Evolutionary conservation across 176 grass and related monocot genomes (phyloP), one percentile per base, ranked within the genome.

Genomic region (Chrysopogon serrulatus): DNA sequence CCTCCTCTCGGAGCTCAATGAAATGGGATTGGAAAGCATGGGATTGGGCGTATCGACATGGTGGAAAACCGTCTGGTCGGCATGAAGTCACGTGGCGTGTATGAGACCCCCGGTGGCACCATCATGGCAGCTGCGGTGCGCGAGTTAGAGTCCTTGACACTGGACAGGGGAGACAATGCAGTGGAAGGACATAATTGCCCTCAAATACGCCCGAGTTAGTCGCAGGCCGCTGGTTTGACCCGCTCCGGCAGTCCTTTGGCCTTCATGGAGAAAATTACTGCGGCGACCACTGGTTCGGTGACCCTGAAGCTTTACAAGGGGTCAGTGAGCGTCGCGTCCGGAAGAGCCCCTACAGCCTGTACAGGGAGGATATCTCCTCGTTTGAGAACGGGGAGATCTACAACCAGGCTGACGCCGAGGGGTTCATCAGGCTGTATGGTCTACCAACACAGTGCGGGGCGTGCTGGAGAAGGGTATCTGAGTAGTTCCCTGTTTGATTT

Each of bases 21-120:
- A 86, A 65, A 84, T 92, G 1, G 96, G 96, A n/a, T n/a, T 47
- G 93, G 96, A 30, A 99, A 87, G 77, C 89, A 99, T 19, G 93
- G 96, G 2, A 84, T 99, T 13, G 96, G 96, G 21, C 96, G 93
- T 4, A 87, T 90, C 0, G 93, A 99, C 37, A 99, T 96, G 91
- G 93, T 99, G 16, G 96, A 99, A 48, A 99, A 99, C 45, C 89
- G 96, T 15, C 85, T 99, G 0, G 93, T 99, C 1, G 96, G 96
- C 41, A 99, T 99, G 96, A 99, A 96, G 71, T 99, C 96, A 24
- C 93, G 96, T 1, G 96, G 96, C 0, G 80, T 99, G 8, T 99
- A 96, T 1, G 93, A 99, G 80, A 99, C 96, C 37, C 96, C 96
- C 0, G 93, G 96, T 62, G 96, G 96, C 75, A 99, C 96, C 65